Evolutionary conservation across 1,139 yeast genomes (phyloP).

Genomic region (Lodderomyces pseudojiufengensis): DNA sequence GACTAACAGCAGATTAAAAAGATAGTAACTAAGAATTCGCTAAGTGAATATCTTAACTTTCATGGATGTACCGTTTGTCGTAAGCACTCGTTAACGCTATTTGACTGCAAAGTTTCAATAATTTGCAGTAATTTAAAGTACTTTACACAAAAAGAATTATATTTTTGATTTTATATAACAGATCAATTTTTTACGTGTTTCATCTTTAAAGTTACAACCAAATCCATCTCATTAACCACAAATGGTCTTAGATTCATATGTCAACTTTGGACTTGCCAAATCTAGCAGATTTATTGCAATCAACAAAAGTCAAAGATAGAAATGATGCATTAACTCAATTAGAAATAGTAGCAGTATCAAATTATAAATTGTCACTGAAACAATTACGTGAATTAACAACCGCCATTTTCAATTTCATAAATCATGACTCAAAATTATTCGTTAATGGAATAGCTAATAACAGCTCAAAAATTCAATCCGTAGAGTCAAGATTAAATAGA

Average conservation of each 20-base stretch:
- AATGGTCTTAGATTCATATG: slow-evolving; percentile 6
- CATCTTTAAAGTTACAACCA: background rate
- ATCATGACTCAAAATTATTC: slow-evolving; percentile 37
- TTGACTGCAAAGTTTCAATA: too few species aligned
- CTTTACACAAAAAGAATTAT: too few species aligned
- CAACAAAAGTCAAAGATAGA: slow-evolving; percentile 51
- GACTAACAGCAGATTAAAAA: too few species aligned
- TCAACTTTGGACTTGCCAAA: slow-evolving; percentile 10
- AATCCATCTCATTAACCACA: background rate
- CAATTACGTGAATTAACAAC: slow-evolving; percentile 28
- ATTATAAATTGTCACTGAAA: slow-evolving; percentile 19
- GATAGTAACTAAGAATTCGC: too few species aligned
- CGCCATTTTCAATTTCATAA: slow-evolving; percentile 38
- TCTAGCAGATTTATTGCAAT: slow-evolving; percentile 22
- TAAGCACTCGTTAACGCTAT: too few species aligned
- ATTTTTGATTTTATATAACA: too few species aligned
- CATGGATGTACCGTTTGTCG: too few species aligned
- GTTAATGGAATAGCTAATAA: slow-evolving; percentile 20
- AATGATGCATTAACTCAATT: slow-evolving; percentile 46
- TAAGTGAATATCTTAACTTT: too few species aligned
- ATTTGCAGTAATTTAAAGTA: background rate
- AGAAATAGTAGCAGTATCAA: slow-evolving; percentile 26
- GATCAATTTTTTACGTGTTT: background rate
- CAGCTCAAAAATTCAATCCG: slow-evolving; percentile 15
- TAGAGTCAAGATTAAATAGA: slow-evolving; percentile 38